Evolutionary conservation across 768 basidiomycete species (phyloP).

Genomic region (Nidularia pulvinata): DNA sequence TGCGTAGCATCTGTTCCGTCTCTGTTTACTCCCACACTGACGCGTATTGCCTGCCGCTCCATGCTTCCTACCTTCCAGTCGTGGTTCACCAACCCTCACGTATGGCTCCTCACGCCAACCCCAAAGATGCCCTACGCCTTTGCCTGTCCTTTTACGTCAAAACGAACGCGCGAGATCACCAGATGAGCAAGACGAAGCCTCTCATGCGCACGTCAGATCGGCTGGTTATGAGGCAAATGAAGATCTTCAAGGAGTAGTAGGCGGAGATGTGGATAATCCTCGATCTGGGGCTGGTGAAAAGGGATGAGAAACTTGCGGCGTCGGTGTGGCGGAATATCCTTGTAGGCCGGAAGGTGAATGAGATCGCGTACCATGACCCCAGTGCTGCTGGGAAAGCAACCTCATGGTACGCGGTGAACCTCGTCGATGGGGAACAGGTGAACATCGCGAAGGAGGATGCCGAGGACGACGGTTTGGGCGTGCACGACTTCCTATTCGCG

Average conservation of each 20-base stretch:
- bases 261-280: constrained; percentile 77
- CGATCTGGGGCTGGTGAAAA: constrained; percentile 73
- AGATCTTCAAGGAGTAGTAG: constrained; percentile 92
- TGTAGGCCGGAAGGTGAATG: constrained; percentile 79
- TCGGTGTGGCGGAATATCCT: constrained; percentile 93
- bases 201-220: constrained; percentile 63
- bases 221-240: constrained; percentile 86
- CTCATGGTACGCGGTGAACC: constrained; percentile 68
- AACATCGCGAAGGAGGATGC: constrained; percentile 59
- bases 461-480: constrained; percentile 68
- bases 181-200: constrained; percentile 8
- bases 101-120: constrained; percentile 83
- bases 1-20: constrained; percentile 21
- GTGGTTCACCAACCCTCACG: constrained; percentile 93
- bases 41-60: constrained; percentile 49
- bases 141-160: constrained; percentile 43
- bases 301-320: constrained; percentile 83
- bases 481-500: constrained; percentile 63
- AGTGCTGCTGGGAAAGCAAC: constrained; percentile 9
- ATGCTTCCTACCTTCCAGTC: constrained; percentile 95
- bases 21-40: neutral
- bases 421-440: constrained; percentile 66
- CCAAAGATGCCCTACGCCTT: constrained; percentile 45
- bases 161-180: constrained; percentile 32
- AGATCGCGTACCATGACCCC: constrained; percentile 44